Evolutionary conservation across 2,329 filamentous ascomycete genomes (phyloP).

Genomic region (Rugonectria rugulosa): DNA sequence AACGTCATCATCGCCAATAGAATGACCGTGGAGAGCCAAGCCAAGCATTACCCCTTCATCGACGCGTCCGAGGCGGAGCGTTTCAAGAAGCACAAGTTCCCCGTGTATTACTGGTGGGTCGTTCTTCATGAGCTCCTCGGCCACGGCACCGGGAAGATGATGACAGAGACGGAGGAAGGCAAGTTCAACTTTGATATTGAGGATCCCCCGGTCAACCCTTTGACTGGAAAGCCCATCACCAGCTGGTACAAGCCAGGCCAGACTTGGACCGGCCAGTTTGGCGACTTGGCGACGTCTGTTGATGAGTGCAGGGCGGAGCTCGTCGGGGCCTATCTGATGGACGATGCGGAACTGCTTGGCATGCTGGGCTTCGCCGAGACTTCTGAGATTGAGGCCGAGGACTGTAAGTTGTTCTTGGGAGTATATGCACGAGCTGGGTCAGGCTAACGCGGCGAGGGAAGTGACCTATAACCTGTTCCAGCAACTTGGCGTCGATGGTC

Average conservation of each 20-base stretch:
- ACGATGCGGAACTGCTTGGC: slow-evolving; percentile 50
- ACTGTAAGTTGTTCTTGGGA: slow-evolving; percentile 42
- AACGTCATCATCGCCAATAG: slow-evolving; percentile 69
- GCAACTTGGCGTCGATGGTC: slow-evolving; percentile 50
- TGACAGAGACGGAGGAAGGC: slow-evolving; percentile 60
- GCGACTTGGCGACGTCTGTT: slow-evolving; percentile 64
- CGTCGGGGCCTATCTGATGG: slow-evolving; percentile 53
- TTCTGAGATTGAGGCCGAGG: slow-evolving; percentile 46
- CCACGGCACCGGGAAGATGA: slow-evolving; percentile 69
- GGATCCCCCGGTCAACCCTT: slow-evolving; percentile 63
- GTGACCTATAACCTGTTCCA: slow-evolving; percentile 52
- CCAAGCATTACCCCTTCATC: slow-evolving; percentile 62
- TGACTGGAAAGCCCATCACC: slow-evolving; percentile 60
- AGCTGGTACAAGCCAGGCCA: slow-evolving; percentile 69
- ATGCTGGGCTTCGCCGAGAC: slow-evolving; percentile 51
- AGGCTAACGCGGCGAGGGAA: slow-evolving; percentile 27
- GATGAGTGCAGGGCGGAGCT: slow-evolving; percentile 62
- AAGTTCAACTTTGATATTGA: slow-evolving; percentile 68
- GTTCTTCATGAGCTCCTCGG: slow-evolving; percentile 74
- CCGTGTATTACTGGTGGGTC: slow-evolving; percentile 75
- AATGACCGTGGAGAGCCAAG: slow-evolving; percentile 59
- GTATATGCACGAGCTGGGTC: neutral
- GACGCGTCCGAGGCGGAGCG: slow-evolving; percentile 64
- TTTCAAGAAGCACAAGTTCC: slow-evolving; percentile 69
- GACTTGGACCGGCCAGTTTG: slow-evolving; percentile 70